Evolutionary conservation across 805 yeast genomes (phyloP).

Genomic region (Priceomyces melissophilus): DNA sequence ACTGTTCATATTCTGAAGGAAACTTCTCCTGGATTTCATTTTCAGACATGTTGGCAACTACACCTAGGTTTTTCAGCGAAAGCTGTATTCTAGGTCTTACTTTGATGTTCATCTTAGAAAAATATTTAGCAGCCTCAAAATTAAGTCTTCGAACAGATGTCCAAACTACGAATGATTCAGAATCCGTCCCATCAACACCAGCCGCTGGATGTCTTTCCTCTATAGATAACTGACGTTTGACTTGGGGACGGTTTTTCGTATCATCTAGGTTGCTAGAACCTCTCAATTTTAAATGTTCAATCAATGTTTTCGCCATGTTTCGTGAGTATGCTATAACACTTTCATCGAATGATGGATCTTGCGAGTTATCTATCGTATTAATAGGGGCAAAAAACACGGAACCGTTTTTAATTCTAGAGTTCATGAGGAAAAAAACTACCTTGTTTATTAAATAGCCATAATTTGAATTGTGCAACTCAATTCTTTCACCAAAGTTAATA

Average conservation of each 20-base stretch:
- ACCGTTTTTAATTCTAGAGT: slow-evolving; percentile 81
- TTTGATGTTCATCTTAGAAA: slow-evolving; percentile 58
- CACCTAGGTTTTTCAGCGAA: slow-evolving; percentile 87
- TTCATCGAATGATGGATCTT: slow-evolving; percentile 80
- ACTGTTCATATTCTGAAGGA: slow-evolving; percentile 69
- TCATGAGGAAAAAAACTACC: slow-evolving; percentile 89
- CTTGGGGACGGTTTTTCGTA: slow-evolving; percentile 1
- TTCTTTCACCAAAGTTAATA: slow-evolving; percentile 83
- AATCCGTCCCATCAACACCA: slow-evolving; percentile 55
- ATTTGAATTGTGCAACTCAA: slow-evolving; percentile 75
- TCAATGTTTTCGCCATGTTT: slow-evolving; percentile 56
- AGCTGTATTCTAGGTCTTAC: slow-evolving; percentile 78
- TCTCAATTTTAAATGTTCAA: slow-evolving; percentile 30
- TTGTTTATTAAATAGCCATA: slow-evolving; percentile 88
- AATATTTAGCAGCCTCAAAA: slow-evolving; percentile 69
- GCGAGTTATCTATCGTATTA: slow-evolving; percentile 56
- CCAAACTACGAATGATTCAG: slow-evolving; percentile 80
- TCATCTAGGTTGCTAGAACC: slow-evolving; percentile 31
- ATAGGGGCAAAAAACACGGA: slow-evolving; percentile 91
- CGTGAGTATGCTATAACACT: slow-evolving; percentile 68
- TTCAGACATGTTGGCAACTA: slow-evolving; percentile 64
- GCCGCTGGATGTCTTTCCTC: slow-evolving; percentile 43
- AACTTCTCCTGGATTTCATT: slow-evolving; percentile 56
- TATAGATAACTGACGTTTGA: slow-evolving; percentile 18
- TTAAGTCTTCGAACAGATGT: slow-evolving; percentile 89